phyloP scores from a whole-genome alignment of 2,329 filamentous ascomycete genomes.

The Calycina marina region DNA sequence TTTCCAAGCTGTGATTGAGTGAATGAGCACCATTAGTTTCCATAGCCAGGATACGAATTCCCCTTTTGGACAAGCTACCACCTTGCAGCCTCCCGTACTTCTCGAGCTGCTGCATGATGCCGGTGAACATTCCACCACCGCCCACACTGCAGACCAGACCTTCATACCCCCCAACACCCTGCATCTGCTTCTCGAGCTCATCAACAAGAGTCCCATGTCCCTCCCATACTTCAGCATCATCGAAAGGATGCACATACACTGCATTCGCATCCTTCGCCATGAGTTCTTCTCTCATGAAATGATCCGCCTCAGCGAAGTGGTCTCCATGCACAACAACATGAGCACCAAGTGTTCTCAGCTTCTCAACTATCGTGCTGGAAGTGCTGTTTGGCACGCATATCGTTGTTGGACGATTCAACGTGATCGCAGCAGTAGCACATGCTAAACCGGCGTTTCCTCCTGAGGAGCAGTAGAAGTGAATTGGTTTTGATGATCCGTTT shows the following conservation, averaged over 20 bases:
- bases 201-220: conserved; percentile 46
- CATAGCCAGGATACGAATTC: conserved; percentile 47
- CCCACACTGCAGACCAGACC: conserved; percentile 66
- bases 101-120: conserved; percentile 48
- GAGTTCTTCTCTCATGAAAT: conserved; percentile 44
- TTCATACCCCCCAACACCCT: conserved; percentile 33
- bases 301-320: conserved; percentile 56
- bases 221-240: conserved; percentile 52
- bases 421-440: conserved; percentile 55
- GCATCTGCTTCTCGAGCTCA: conserved; percentile 18
- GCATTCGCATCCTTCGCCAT: conserved; percentile 32
- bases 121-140: conserved; percentile 67
- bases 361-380: conserved; percentile 53
- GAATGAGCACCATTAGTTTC: conserved; percentile 66
- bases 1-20: conserved; percentile 45
- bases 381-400: conserved; percentile 59
- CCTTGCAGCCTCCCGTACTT: conserved; percentile 11
- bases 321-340: conserved; percentile 54
- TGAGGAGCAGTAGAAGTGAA: conserved; percentile 66
- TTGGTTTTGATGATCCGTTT: conserved; percentile 18
- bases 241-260: conserved; percentile 57
- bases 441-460: conserved; percentile 80
- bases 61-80: conserved; percentile 2
- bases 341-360: conserved; percentile 53
- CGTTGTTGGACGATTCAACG: conserved; percentile 41